phyloP scores from a whole-genome alignment of 129 eudicot species.

The Lactuca saligna region DNA sequence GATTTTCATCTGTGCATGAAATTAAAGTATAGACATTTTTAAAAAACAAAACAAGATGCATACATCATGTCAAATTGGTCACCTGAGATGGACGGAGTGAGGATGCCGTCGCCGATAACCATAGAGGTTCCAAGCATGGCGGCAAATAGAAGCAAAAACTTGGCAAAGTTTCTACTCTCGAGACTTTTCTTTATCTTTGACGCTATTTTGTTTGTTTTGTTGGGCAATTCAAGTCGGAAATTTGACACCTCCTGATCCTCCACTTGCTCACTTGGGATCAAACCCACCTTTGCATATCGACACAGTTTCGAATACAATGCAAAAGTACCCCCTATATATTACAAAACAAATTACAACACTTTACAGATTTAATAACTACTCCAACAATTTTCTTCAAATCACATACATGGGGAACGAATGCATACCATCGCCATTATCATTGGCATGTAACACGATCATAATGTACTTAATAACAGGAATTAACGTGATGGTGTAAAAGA shows the following conservation, averaged over 20 bases:
- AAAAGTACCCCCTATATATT: constrained; percentile 64
- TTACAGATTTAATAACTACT: too few relatives aligned
- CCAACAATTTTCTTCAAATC: too few relatives aligned
- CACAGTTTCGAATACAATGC: constrained; percentile 68
- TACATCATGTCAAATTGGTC: background rate
- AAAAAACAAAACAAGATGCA: too few relatives aligned
- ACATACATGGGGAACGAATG: background rate
- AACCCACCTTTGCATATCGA: constrained; percentile 53
- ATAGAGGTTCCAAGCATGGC: constrained; percentile 66
- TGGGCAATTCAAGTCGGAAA: constrained; percentile 39
- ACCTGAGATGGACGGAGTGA: constrained; percentile 75
- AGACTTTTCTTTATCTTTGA: constrained; percentile 42
- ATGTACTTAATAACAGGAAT: constrained; percentile 80
- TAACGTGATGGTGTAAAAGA: constrained; percentile 69
- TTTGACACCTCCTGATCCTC: constrained; percentile 58
- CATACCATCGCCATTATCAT: constrained; percentile 81
- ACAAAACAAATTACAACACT: background rate
- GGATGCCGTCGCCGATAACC: constrained; percentile 76
- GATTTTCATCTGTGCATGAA: background rate
- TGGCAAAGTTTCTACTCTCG: constrained; percentile 49
- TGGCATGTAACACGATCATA: constrained; percentile 63
- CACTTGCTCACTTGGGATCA: constrained; percentile 54
- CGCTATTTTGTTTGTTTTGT: constrained; percentile 26
- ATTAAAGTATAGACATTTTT: background rate
- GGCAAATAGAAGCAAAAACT: constrained; percentile 42